A percentile compares a stretch with the other conserved stretches of the same genome.
phyloP scores from a whole-genome alignment of 345 rosid species.

The Aurinia saxatilis region DNA sequence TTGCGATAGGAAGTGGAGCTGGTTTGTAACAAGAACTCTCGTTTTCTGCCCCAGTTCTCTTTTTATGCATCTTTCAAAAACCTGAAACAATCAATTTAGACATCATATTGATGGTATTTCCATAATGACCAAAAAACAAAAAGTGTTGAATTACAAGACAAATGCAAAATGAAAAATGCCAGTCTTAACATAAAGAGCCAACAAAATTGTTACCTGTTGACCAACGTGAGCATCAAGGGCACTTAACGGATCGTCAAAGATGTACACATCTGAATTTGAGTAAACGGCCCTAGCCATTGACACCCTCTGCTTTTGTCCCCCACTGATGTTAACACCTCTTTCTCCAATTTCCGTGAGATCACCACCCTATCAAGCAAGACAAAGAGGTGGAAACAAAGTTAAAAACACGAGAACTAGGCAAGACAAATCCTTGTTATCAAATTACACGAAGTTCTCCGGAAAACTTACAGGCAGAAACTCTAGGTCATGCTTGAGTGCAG shows the following conservation, averaged over 20 bases:
- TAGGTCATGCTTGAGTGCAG: conserved; percentile 59
- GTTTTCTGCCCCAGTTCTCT: conserved; percentile 78
- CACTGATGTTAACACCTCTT: conserved; percentile 85
- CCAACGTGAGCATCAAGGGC: conserved; percentile 88
- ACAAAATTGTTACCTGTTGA: conserved; percentile 61
- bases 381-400: conserved; percentile 16
- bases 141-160: neutral
- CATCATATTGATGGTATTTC: neutral
- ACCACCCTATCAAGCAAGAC: conserved; percentile 38
- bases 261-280: conserved; percentile 55
- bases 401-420: neutral
- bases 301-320: conserved; percentile 86
- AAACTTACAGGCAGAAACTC: conserved; percentile 32
- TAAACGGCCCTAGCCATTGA: conserved; percentile 78
- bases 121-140: neutral
- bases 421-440: conserved; percentile 4
- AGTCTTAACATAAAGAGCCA: neutral
- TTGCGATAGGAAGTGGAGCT: conserved; percentile 94
- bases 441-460: neutral
- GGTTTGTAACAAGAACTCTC: conserved; percentile 98
- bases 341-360: conserved; percentile 78
- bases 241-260: conserved; percentile 76
- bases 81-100: conserved; percentile 38
- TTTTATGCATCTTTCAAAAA: conserved; percentile 89
- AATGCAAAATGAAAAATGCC: neutral